These are phyloP conservation scores for Stellera chamaejasme DNA, from an alignment of 345 rosid species.

Conservation along the genomic window DNA sequence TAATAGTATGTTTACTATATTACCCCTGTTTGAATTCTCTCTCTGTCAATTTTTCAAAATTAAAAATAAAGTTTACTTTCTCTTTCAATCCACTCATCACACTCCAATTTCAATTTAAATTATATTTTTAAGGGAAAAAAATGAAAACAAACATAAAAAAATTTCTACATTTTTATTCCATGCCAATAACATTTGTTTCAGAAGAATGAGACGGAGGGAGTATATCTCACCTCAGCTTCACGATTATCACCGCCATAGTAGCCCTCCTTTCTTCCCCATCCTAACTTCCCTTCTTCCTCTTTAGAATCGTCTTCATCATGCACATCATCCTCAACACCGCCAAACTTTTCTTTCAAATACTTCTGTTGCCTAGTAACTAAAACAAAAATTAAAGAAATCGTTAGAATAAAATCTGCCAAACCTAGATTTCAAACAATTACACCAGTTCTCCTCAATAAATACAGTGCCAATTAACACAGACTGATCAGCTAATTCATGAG, in stretches of 20 bases:
- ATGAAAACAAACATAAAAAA: neutral
- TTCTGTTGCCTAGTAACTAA: conserved; percentile 66
- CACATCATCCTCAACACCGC: conserved; percentile 69
- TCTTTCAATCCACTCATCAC: too few species aligned
- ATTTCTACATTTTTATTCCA: too few species aligned
- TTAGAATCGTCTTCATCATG: conserved; percentile 47
- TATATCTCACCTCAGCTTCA: conserved; percentile 43
- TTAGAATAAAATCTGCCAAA: neutral
- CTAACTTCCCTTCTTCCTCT: conserved; percentile 26
- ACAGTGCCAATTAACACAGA: neutral
- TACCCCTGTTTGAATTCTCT: too few species aligned
- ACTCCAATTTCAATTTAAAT: neutral
- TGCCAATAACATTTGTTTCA: too few species aligned
- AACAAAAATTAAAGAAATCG: conserved; percentile 5
- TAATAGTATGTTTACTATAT: too few species aligned
- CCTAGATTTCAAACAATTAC: neutral
- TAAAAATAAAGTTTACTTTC: too few species aligned
- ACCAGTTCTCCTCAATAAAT: neutral
- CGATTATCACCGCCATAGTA: conserved; percentile 50
- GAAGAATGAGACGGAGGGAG: neutral
- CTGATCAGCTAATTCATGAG: neutral
- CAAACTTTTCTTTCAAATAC: conserved; percentile 44
- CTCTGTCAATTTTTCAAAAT: too few species aligned
- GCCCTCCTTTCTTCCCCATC: conserved; percentile 41
- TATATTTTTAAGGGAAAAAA: neutral